These are phyloP conservation scores for Populus hybrid DNA, from an alignment of 441 rosid species.

Conservation along the genomic window DNA sequence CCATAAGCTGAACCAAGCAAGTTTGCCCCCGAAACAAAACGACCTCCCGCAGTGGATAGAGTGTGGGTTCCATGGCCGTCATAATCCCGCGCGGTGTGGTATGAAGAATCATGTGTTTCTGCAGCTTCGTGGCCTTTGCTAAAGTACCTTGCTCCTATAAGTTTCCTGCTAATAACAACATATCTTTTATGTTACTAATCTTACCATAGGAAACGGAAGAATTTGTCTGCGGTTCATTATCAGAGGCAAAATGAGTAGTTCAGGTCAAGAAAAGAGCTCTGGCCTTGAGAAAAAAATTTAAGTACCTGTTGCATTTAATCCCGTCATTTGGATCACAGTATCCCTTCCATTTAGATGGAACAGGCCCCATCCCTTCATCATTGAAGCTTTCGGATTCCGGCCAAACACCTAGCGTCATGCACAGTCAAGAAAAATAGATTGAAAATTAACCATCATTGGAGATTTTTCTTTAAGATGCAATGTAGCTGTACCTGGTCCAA, in stretches of 20 bases:
- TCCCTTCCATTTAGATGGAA: constrained; percentile 26
- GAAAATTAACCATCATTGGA: too few relatives aligned
- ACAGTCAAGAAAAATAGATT: too few relatives aligned
- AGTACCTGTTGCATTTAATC: constrained; percentile 16
- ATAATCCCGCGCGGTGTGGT: constrained; percentile 48
- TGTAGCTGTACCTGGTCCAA: too few relatives aligned
- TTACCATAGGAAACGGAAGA: too few relatives aligned
- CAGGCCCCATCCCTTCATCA: constrained; percentile 19
- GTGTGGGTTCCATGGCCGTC: constrained; percentile 68
- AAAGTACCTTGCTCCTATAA: constrained; percentile 67
- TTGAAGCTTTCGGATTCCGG: constrained; percentile 61
- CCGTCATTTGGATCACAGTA: constrained; percentile 12
- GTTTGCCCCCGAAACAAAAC: constrained; percentile 45
- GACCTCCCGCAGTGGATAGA: constrained; percentile 62
- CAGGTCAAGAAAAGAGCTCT: too few relatives aligned
- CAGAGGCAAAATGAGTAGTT: too few relatives aligned
- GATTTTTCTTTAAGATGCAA: too few relatives aligned
- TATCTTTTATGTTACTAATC: too few relatives aligned
- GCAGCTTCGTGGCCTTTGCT: constrained; percentile 46
- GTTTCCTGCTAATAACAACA: constrained; percentile 3
- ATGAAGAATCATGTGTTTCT: constrained; percentile 46
- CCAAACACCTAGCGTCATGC: constrained; percentile 43
- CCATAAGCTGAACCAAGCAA: constrained; percentile 53
- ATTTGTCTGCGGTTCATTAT: too few relatives aligned
- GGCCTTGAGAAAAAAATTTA: too few relatives aligned